Base-by-base conservation (phyloP, 1,284 basidiomycete species). In the Schizophyllum amplum region DNA sequence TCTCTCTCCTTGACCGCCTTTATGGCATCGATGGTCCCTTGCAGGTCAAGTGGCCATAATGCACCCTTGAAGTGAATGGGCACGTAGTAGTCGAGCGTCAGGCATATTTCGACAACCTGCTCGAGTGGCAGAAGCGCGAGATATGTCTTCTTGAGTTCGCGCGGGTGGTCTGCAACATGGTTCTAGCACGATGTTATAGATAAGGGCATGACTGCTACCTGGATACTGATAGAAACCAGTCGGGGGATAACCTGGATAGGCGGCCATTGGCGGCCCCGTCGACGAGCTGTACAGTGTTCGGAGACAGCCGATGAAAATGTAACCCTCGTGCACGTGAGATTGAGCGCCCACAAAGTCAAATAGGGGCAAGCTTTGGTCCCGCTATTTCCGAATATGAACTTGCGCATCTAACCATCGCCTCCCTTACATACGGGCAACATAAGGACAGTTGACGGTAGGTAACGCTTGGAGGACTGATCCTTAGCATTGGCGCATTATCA, bases 71-170 rank as follows among this genome's bases (percentile, higher is more conserved):
- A 67, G 60, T 82, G 80, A 26, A 75, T 69, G 4, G 86, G 82
- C 1, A 81, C 83, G 71, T 88, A 79, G 7, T 80, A 68, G 63
- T 90, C 87, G 62, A 89, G 83, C 24, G 76, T 76, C 53, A 90
- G 75, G 65, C 87, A 87, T 61, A 90, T 81, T 61, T 90, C 87
- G 63, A 89, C 84, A 65, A 90, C 78, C 70, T 87, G 84, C 51
- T 79, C 75, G 27, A 77, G 79, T 17, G 83, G 77, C 6, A 90
- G 73, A 21, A 88, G 75, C 24, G 75, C 74, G 48, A 90, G 73
- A 71, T 90, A 90, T 60, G 79, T 77, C 60, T 79, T 79, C 67
- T 88, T 89, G 70, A 84, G 78, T 51, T 79, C 75, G 33, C 33
- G 33, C 33, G 33, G 33, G 66, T 81, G 74, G 63, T 81, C 78